Evolutionary conservation across 1,284 basidiomycete genomes (phyloP).

Genomic region (Anthracocystis setariae): DNA sequence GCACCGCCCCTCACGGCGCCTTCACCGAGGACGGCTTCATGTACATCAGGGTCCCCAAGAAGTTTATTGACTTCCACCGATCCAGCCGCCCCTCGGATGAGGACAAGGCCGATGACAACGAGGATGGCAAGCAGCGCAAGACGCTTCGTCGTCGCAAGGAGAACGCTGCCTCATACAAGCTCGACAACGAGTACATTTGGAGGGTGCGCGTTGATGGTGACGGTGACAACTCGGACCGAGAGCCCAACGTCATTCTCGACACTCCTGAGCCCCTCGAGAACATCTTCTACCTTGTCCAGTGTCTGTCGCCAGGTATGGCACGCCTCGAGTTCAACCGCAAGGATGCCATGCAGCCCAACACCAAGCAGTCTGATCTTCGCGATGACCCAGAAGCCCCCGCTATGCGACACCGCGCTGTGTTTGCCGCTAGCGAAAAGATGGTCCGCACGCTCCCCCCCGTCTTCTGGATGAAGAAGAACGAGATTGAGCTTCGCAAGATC

Average conservation of each 20-base stretch:
- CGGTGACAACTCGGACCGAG: conserved; percentile 51
- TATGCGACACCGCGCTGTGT: conserved; percentile 59
- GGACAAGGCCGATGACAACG: conserved; percentile 39
- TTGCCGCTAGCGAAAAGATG: conserved; percentile 60
- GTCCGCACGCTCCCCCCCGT: conserved; percentile 56
- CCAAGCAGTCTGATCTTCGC: conserved; percentile 56
- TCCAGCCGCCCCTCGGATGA: conserved; percentile 49
- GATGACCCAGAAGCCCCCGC: conserved; percentile 58
- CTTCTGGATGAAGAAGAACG: conserved; percentile 64
- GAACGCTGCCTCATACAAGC: conserved; percentile 57
- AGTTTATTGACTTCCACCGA: conserved; percentile 64
- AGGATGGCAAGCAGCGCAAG: conserved; percentile 56
- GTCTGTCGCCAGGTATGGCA: conserved; percentile 59
- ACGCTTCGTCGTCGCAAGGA: conserved; percentile 55
- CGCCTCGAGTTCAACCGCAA: conserved; percentile 56
- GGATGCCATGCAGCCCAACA: conserved; percentile 61
- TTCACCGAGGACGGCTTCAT: conserved; percentile 64
- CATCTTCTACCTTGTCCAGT: conserved; percentile 63
- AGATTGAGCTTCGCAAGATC: conserved; percentile 57
- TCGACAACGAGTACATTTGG: conserved; percentile 60
- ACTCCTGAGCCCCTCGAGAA: conserved; percentile 61
- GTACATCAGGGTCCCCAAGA: conserved; percentile 62
- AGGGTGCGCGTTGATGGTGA: conserved; percentile 61
- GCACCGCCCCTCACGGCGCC: conserved; percentile 57
- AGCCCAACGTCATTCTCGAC: conserved; percentile 60